Evolutionary conservation across 345 rosid species (phyloP).

Genomic region (Citrus medica): DNA sequence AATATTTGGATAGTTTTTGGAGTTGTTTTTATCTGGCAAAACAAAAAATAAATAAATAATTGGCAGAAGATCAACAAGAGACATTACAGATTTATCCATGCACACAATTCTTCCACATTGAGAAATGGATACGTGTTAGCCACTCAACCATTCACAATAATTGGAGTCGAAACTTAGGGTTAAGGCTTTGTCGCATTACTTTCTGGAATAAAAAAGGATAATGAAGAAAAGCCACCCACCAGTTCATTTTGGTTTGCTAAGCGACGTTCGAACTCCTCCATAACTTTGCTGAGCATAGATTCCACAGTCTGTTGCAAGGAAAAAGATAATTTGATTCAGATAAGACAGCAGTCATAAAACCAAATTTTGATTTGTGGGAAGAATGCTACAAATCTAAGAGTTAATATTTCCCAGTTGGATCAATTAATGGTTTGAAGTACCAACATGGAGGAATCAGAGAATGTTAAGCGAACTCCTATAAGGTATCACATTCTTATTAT

Average conservation of each 20-base stretch:
- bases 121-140: not conserved
- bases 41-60: not conserved
- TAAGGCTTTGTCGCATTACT: not conserved
- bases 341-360: no score
- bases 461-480: not conserved
- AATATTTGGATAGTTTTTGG: constrained; percentile 29
- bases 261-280: constrained; percentile 82
- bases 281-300: constrained; percentile 80
- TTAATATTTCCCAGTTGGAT: not conserved
- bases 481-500: not conserved
- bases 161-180: not conserved
- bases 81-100: not conserved
- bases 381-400: not conserved
- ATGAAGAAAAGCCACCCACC: constrained; percentile 37
- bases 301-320: constrained; percentile 67
- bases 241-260: constrained; percentile 56
- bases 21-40: constrained; percentile 42
- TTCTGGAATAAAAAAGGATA: not conserved
- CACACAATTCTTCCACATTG: not conserved
- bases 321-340: constrained; percentile 20
- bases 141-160: not conserved
- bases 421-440: not conserved
- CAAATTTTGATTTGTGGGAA: not conserved
- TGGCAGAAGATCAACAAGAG: constrained; percentile 15
- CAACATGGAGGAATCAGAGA: not conserved